Conservation (phyloP, 2,329 filamentous ascomycete genomes). For the Fusarium sp. region DNA sequence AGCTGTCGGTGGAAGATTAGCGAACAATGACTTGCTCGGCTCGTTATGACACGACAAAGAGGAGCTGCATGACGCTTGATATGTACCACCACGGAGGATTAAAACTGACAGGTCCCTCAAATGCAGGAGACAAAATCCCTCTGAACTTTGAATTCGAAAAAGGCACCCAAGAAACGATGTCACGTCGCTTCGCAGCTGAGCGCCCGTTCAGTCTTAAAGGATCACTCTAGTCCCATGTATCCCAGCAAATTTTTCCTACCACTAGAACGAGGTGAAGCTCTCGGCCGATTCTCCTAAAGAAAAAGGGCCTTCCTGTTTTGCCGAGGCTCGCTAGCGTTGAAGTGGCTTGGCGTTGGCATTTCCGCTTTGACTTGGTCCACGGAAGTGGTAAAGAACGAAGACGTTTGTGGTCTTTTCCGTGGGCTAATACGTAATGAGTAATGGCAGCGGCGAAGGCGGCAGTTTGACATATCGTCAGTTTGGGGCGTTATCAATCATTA, state of each 20-base stretch:
- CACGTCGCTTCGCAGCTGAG: slow-evolving; percentile 14
- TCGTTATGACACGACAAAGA: background rate
- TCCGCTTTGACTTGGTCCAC: background rate
- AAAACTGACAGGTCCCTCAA: slow-evolving; percentile 5
- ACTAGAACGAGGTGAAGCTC: background rate
- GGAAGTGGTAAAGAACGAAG: background rate
- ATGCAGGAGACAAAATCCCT: background rate
- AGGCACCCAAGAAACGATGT: slow-evolving; percentile 28
- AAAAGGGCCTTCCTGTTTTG: background rate
- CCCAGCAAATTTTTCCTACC: slow-evolving; percentile 6
- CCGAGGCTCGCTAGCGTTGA: slow-evolving; percentile 10
- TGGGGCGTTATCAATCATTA: background rate
- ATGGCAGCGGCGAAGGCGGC: background rate
- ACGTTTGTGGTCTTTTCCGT: slow-evolving; percentile 4
- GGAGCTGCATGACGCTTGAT: slow-evolving; percentile 7
- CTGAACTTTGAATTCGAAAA: background rate
- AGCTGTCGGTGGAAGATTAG: background rate
- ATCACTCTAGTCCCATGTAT: background rate
- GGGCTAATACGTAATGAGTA: slow-evolving; percentile 14
- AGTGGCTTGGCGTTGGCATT: background rate
- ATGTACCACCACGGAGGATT: slow-evolving; percentile 1
- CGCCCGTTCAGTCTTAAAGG: background rate
- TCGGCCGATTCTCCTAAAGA: background rate
- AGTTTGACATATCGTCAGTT: background rate
- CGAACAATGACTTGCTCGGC: background rate